Percentiles rank a stretch among this genome's conserved stretches.
These are phyloP conservation scores for Populus deltoides DNA, from an alignment of 345 rosid genomes.

Conservation along the genomic window DNA sequence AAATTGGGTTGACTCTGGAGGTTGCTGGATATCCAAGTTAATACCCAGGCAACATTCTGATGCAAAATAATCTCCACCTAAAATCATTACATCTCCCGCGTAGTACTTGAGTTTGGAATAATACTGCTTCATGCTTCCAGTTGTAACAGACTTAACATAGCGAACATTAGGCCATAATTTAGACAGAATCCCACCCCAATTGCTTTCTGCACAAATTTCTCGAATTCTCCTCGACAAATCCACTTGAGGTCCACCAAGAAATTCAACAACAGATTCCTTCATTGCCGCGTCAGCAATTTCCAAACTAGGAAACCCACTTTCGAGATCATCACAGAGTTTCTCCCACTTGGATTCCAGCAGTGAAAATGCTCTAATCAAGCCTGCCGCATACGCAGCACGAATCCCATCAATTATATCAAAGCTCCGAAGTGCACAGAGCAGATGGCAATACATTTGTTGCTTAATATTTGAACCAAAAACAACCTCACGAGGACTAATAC, in stretches of 20 bases:
- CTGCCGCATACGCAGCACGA: slow-evolving; percentile 39
- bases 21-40: slow-evolving; percentile 41
- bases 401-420: slow-evolving; percentile 40
- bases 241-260: slow-evolving; percentile 43
- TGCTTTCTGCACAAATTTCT: slow-evolving; percentile 27
- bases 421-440: slow-evolving; percentile 45
- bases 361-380: slow-evolving; percentile 30
- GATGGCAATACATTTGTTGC: slow-evolving; percentile 50
- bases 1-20: slow-evolving; percentile 36
- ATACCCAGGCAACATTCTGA: slow-evolving; percentile 47
- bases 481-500: slow-evolving; percentile 39
- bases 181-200: slow-evolving; percentile 44
- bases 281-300: slow-evolving; percentile 33
- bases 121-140: slow-evolving; percentile 54
- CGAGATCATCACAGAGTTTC: slow-evolving; percentile 44
- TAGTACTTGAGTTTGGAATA: slow-evolving; percentile 38
- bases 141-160: slow-evolving; percentile 40
- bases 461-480: slow-evolving; percentile 37
- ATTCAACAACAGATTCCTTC: slow-evolving; percentile 34
- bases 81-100: slow-evolving; percentile 39
- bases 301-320: slow-evolving; percentile 31
- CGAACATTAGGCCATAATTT: slow-evolving; percentile 50
- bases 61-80: slow-evolving; percentile 51
- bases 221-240: slow-evolving; percentile 36
- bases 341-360: slow-evolving; percentile 44